A percentile compares a stretch with the other conserved stretches of the same genome.
Conservation (phyloP, 2,329 filamentous ascomycete genomes). For the Phialocephala sp. region DNA sequence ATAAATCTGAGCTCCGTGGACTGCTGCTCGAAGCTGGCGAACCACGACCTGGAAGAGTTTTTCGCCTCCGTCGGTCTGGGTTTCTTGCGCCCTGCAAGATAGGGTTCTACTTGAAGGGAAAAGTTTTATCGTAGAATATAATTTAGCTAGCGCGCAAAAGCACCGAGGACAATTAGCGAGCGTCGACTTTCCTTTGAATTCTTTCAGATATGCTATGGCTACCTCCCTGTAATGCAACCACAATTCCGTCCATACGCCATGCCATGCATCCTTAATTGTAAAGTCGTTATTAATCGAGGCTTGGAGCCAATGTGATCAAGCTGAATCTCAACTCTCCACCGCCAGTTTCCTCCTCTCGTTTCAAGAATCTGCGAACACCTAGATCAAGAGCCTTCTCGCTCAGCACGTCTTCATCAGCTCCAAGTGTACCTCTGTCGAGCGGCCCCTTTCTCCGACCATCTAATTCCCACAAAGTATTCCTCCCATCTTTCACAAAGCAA, state of each 20-base stretch:
- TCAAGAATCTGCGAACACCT: constrained; percentile 56
- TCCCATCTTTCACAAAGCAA: constrained; percentile 80
- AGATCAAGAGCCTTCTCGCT: constrained; percentile 77
- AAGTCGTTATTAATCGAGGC: constrained; percentile 26
- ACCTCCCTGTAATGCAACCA: background rate
- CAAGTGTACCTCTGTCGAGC: constrained; percentile 48
- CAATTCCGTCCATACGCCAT: background rate
- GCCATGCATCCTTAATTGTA: background rate
- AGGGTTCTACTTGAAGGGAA: too few relatives aligned
- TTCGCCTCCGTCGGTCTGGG: too few relatives aligned
- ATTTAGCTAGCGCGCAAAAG: too few relatives aligned
- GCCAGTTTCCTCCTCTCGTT: constrained; percentile 36
- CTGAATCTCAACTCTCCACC: constrained; percentile 41
- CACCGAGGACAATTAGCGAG: too few relatives aligned
- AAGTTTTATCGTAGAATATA: too few relatives aligned
- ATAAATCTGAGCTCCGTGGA: too few relatives aligned
- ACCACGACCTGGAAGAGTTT: too few relatives aligned
- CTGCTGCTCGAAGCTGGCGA: too few relatives aligned
- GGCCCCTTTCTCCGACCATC: constrained; percentile 74
- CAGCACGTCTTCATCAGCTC: constrained; percentile 70
- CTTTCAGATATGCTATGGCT: background rate
- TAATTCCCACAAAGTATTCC: constrained; percentile 72
- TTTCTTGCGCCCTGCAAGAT: too few relatives aligned
- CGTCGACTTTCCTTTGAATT: background rate
- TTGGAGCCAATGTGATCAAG: constrained; percentile 39